Evolutionary conservation across 2,329 filamentous ascomycete genomes (phyloP).

Genomic region (Ceratocystis destructans): DNA sequence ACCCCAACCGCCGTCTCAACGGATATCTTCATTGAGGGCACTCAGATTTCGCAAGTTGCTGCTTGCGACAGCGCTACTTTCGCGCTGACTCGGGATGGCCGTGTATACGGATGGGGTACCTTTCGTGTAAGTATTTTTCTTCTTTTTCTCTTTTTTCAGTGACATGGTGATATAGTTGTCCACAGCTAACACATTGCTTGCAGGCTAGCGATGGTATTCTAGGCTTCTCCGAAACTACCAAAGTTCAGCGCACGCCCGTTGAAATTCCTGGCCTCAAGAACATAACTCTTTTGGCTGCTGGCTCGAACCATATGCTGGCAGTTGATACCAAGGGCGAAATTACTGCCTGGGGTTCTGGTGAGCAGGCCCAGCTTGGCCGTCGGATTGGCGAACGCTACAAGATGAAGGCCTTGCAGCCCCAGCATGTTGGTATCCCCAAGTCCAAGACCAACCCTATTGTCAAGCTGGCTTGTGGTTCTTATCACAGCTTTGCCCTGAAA

Average conservation of each 20-base stretch:
- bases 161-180: background rate
- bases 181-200: background rate
- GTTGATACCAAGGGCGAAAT: constrained; percentile 52
- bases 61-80: constrained; percentile 66
- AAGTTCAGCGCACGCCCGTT: constrained; percentile 37
- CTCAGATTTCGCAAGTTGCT: constrained; percentile 48
- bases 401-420: constrained; percentile 45
- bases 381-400: constrained; percentile 48
- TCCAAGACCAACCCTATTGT: constrained; percentile 37
- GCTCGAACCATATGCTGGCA: constrained; percentile 58
- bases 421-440: constrained; percentile 42
- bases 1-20: constrained; percentile 49
- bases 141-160: background rate
- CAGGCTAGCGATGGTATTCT: constrained; percentile 47
- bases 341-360: constrained; percentile 57
- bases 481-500: constrained; percentile 72
- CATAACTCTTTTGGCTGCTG: constrained; percentile 49
- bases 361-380: constrained; percentile 52
- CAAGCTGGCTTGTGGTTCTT: constrained; percentile 50
- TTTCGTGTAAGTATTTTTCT: constrained; percentile 37
- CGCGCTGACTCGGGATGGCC: constrained; percentile 58
- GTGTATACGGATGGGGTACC: constrained; percentile 72
- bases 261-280: constrained; percentile 52
- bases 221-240: constrained; percentile 43
- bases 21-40: constrained; percentile 45